Conservation (phyloP, 176 grass and related monocot genomes). For the Raddia distichophylla region DNA sequence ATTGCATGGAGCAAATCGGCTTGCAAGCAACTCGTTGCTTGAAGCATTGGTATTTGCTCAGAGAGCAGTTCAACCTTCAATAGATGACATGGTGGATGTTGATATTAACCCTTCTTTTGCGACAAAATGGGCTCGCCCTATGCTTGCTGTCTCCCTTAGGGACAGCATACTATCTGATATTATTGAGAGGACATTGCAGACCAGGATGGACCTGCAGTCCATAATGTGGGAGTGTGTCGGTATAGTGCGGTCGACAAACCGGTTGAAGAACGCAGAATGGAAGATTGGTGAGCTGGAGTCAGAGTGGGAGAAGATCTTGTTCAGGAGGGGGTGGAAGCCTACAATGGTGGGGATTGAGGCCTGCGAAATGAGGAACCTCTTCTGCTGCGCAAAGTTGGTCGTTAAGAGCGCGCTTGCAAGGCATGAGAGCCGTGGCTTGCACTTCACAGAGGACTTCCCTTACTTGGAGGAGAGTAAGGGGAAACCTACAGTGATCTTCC, state of each 20-base stretch:
- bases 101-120: conserved; percentile 41
- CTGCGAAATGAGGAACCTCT: conserved; percentile 92
- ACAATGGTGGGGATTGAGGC: conserved; percentile 80
- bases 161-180: conserved; percentile 55
- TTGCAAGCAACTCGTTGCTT: conserved; percentile 95
- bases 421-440: conserved; percentile 82
- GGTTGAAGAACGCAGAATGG: conserved; percentile 90
- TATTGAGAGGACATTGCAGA: conserved; percentile 58
- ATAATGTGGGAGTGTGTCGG: conserved; percentile 97
- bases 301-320: conserved; percentile 85
- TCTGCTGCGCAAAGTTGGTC: conserved; percentile 87
- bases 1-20: conserved; percentile 91
- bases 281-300: conserved; percentile 86
- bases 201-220: conserved; percentile 70
- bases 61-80: conserved; percentile 83
- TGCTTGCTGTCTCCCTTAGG: conserved; percentile 52
- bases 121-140: conserved; percentile 58
- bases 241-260: conserved; percentile 83
- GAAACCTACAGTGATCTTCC: conserved; percentile 93
- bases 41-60: conserved; percentile 93
- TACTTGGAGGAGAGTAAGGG: conserved; percentile 92
- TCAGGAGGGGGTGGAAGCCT: conserved; percentile 71
- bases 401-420: conserved; percentile 85
- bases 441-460: conserved; percentile 94
- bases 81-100: conserved; percentile 66